These are phyloP conservation scores for Gamsiella multidivaricata DNA, from an alignment of 192 early-diverging fungal genomes.

Conservation along the genomic window DNA sequence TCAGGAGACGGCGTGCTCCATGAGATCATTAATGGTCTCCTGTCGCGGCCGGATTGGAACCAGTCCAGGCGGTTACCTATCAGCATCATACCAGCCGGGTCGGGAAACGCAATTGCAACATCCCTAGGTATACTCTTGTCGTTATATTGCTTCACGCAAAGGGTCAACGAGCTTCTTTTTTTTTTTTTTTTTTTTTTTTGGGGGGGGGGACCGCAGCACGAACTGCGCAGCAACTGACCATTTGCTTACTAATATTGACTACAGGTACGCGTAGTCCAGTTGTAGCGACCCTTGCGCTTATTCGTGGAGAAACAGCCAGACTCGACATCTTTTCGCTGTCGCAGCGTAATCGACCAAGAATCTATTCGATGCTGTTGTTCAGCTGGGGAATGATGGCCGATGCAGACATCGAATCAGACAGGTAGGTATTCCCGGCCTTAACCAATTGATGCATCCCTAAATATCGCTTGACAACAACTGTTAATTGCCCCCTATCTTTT, in stretches of 20 bases:
- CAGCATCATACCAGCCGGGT: conserved; percentile 58
- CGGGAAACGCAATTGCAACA: conserved; percentile 61
- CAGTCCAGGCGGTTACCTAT: conserved; percentile 23
- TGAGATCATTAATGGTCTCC: conserved; percentile 61
- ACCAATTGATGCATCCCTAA: neutral
- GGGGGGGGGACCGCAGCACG: no score
- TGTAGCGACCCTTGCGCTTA: conserved; percentile 61
- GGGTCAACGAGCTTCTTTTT: neutral
- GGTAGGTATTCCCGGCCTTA: conserved; percentile 7
- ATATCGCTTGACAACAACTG: neutral
- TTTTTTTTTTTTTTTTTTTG: conserved; percentile 2
- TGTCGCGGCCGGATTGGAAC: conserved; percentile 40
- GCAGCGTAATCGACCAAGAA: conserved; percentile 49
- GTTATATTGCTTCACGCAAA: neutral
- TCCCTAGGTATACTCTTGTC: conserved; percentile 20
- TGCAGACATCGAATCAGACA: conserved; percentile 71
- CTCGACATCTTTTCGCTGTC: conserved; percentile 68
- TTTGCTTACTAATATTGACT: neutral
- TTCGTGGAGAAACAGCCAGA: conserved; percentile 59
- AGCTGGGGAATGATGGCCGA: conserved; percentile 70
- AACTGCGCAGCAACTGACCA: neutral
- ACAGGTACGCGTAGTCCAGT: conserved; percentile 20
- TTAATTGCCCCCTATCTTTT: neutral
- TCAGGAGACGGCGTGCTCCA: conserved; percentile 63
- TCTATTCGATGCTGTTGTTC: conserved; percentile 64